Evolutionary conservation across 805 yeast genomes (phyloP), one percentile per base, ranked within the genome.

Genomic region (Wickerhamomyces silvicola): DNA sequence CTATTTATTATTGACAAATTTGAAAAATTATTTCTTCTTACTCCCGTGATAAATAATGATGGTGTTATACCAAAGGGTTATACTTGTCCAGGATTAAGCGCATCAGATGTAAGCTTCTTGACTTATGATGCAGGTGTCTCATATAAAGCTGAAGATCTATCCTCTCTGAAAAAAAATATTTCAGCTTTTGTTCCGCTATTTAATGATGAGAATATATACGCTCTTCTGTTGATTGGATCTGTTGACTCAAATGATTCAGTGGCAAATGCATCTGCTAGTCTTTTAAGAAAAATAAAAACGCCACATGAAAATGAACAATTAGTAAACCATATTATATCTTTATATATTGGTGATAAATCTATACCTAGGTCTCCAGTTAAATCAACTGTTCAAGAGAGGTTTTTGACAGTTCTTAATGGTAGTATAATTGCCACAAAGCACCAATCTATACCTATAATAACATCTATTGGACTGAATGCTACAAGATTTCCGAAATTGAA

Each of bases 121-220:
- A 79, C 85, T 0, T 68, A 66, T 33, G 72, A 72, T 40, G 85
- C 90, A 3, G 90, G 88, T 18, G 71, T 77, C 1, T 54, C 70
- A 0, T 77, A 72, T 46, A 71, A 71, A 32, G 58, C 62, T 6
- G 65, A 64, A 0, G 74, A 70, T 13, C 53, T 84, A 25, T 41
- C 57, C 2, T 43, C 36, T 6, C 64, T 59, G 30, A 75, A 70
- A 38, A 39, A 35, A 6, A 61, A 67, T 9, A 59, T 72, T 1
- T 29, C 71, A 38, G 43, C 65, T 44, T 56, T 80, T 50, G 30
- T 62, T 38, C 28, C 49, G 9, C 12, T 54, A 6, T 48, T 62
- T 18, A 45, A 50, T 12, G 45, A 59, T n/a, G 62, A 61, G 5
- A 47, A 52, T 3, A 47, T 70, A 18, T 52, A 65, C 7, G 43